A percentile compares a stretch with the other conserved stretches of the same genome.
Evolutionary conservation across 345 rosid species (phyloP).

Genomic region (Carallia brachiata): DNA sequence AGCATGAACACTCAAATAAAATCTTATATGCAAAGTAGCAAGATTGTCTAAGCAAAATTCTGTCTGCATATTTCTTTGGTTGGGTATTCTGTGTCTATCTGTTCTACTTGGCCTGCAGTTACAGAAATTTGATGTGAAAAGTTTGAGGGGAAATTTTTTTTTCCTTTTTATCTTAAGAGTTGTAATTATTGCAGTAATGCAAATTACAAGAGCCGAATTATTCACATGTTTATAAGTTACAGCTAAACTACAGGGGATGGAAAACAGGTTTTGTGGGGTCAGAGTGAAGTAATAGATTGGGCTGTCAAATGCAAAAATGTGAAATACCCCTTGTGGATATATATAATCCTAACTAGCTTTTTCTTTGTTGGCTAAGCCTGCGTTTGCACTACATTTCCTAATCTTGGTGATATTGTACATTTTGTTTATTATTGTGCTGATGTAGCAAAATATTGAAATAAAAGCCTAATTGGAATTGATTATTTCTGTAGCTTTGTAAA

Average conservation of each 20-base stretch:
- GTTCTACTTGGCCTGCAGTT: constrained; percentile 1
- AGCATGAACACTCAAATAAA: not conserved
- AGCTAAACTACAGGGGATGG: not conserved
- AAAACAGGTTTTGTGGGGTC: not conserved
- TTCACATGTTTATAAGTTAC: not conserved
- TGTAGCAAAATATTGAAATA: not conserved
- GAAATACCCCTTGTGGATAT: not conserved
- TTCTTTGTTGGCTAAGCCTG: not conserved
- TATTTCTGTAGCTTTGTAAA: not conserved
- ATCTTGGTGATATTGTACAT: constrained; percentile 4
- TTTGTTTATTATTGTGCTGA: not conserved
- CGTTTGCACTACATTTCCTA: not conserved
- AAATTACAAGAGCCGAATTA: not conserved
- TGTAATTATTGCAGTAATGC: not conserved
- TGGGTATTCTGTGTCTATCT: not conserved
- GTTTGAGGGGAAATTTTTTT: not conserved
- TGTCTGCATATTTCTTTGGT: not conserved
- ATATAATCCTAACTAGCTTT: not conserved
- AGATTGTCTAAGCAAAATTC: not conserved
- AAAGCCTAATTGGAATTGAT: not conserved
- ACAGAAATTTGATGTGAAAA: not conserved
- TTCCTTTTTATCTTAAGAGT: not conserved
- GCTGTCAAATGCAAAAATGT: not conserved
- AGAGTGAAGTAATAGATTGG: not conserved
- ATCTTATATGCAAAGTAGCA: not conserved